A percentile compares a stretch with the other conserved stretches of the same genome.
Evolutionary conservation across 306 rosid species (phyloP).

Genomic region (Delonix regia): DNA sequence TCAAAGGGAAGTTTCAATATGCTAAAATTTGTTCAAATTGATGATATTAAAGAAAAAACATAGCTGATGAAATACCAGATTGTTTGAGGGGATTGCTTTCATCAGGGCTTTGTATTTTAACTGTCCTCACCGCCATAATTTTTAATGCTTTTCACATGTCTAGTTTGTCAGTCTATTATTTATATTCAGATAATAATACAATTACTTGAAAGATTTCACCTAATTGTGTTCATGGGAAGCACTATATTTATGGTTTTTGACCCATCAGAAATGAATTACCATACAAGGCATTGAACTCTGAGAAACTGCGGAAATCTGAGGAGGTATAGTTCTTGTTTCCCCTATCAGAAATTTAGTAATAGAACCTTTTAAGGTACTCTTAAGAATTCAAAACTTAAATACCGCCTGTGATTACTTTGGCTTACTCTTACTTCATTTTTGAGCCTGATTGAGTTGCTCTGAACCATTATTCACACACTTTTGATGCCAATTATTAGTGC

Average conservation of each 20-base stretch:
- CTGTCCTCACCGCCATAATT: not conserved
- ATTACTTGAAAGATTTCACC: not conserved
- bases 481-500: constrained; percentile 7
- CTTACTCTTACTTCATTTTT: constrained; percentile 16
- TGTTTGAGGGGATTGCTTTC: not conserved
- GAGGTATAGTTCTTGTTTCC: not conserved
- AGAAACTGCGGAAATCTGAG: not conserved
- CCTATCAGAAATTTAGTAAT: not conserved
- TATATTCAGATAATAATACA: not conserved
- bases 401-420: not conserved
- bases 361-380: constrained; percentile 5
- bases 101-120: not conserved
- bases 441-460: not conserved
- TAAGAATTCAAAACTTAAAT: constrained; percentile 5
- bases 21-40: not conserved
- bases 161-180: not conserved
- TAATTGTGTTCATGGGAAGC: not conserved
- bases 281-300: not conserved
- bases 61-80: not conserved
- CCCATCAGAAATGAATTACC: not conserved
- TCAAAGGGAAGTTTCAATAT: not conserved
- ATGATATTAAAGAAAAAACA: not conserved
- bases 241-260: not conserved
- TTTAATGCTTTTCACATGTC: not conserved
- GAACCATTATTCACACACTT: not conserved